Evolutionary conservation across 257 asterid genomes (phyloP), one percentile per base, ranked within the genome.

Genomic region (Solanum pinnatisectum): DNA sequence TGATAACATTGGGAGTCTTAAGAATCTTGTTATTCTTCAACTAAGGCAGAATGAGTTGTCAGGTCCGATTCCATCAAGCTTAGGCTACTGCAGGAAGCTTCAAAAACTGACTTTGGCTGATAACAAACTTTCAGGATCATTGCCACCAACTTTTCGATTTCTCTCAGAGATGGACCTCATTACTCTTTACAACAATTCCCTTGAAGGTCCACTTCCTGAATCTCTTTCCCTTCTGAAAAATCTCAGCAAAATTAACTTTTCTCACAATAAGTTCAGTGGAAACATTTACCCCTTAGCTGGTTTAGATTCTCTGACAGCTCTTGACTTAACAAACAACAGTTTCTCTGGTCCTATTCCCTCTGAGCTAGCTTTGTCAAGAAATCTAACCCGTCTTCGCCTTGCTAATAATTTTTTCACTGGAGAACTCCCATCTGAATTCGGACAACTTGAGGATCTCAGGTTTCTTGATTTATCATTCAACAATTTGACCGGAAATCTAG

Each of bases 11-110:
- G 98, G 99, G 20, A 95, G 92, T 91, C 96, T 96, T 76, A 91
- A 92, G 89, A 93, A 95, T 86, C 95, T 96, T 4, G 93, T 81
- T 10, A 22, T 92, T 77, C 95, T 96, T 73, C 96, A 91, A 23
- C 90, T 96, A 37, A 89, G 98, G 91, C 98, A 95, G 90, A 96
- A 96, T 87, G 98, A 92, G 15, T 84, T 96, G 27, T 90, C 96
- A 0, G 99, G 98, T 13, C 67, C 94, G 10, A 95, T 96, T 52
- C 98, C 98, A 10, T 90, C 96, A 14, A 94, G 98, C 89, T 83
- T 96, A 33, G 98, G 98, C 78, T 91, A 94, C 92, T 95, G 99
- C 94, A 92, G 91, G 42, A 94, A 94, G 94, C 97, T 95, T 85
- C 93, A 92, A 89, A 86, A 92, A 67, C 90, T 96, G 20, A 95